A percentile compares a stretch with the other conserved stretches of the same genome.
phyloP scores from a whole-genome alignment of 306 rosid genomes.

The Prunus padus region DNA sequence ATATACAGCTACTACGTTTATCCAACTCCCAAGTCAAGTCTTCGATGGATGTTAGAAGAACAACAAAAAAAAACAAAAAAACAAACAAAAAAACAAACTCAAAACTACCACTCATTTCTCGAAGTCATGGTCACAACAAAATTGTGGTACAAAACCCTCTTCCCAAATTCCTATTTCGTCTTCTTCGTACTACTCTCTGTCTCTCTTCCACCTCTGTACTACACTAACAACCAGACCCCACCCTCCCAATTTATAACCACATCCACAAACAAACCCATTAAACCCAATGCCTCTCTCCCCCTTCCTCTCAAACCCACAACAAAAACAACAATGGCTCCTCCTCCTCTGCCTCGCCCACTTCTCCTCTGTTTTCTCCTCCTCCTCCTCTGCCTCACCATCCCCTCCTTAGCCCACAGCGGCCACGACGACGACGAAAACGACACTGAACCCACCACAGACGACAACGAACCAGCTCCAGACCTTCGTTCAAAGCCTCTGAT shows the following conservation, averaged over 20 bases:
- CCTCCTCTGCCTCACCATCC: conserved; percentile 33
- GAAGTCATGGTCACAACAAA: neutral
- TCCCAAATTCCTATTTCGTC: neutral
- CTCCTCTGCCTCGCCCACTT: neutral
- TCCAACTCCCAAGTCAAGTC: neutral
- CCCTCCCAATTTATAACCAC: neutral
- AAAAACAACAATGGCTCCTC: neutral
- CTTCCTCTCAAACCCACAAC: neutral
- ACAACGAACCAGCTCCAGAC: neutral
- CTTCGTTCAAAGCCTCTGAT: conserved; percentile 54
- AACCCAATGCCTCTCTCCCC: neutral
- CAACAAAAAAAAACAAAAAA: too few species aligned
- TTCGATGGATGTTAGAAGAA: neutral
- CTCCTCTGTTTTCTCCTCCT: conserved; percentile 17
- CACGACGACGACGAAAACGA: conserved; percentile 35
- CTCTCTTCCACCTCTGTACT: neutral
- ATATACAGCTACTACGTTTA: neutral
- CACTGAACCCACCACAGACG: neutral
- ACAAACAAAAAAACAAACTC: neutral
- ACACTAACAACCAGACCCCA: neutral
- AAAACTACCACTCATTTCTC: neutral
- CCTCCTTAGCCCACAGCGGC: conserved; percentile 55
- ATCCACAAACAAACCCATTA: neutral
- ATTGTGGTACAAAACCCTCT: neutral
- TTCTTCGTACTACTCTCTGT: neutral